phyloP scores from a whole-genome alignment of 73 alveolate species.

The Symbiodinium natans region DNA sequence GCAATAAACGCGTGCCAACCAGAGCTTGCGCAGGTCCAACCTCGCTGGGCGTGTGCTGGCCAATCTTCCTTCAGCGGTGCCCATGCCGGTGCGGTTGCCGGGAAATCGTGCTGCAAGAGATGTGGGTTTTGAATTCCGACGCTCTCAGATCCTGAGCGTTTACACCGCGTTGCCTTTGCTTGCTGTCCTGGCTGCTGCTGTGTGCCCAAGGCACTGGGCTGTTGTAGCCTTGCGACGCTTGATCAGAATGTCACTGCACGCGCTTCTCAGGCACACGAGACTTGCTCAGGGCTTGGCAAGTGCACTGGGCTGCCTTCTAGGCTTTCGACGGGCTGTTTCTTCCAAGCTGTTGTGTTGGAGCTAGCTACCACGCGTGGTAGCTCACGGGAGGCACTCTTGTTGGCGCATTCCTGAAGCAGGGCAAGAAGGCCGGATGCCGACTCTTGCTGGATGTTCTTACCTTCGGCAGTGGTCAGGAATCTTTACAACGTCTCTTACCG shows the following conservation, averaged over 20 bases:
- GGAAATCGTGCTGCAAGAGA: background rate
- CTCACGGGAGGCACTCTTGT: constrained; percentile 59
- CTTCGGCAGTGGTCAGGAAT: background rate
- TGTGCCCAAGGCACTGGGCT: constrained; percentile 6
- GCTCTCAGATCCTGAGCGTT: constrained; percentile 21
- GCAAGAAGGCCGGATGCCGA: constrained; percentile 37
- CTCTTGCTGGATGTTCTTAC: background rate
- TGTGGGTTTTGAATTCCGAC: background rate
- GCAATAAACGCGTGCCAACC: too few species aligned
- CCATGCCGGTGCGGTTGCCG: constrained; percentile 19
- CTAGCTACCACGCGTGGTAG: background rate
- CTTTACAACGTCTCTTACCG: background rate
- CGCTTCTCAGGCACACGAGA: constrained; percentile 48
- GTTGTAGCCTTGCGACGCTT: background rate
- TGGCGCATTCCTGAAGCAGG: constrained; percentile 72
- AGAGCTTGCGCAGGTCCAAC: constrained; percentile 42
- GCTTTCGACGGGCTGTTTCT: background rate
- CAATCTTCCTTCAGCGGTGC: constrained; percentile 55
- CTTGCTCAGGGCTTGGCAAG: constrained; percentile 76
- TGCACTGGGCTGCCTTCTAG: constrained; percentile 84
- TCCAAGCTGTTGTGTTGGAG: background rate
- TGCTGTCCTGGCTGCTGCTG: constrained; percentile 39
- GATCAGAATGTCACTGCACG: too few species aligned
- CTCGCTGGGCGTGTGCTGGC: constrained; percentile 50
- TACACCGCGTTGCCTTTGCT: constrained; percentile 82